These are phyloP conservation scores for Diaporthe citriasiana DNA, from an alignment of 2,329 filamentous ascomycete species.

Conservation along the genomic window DNA sequence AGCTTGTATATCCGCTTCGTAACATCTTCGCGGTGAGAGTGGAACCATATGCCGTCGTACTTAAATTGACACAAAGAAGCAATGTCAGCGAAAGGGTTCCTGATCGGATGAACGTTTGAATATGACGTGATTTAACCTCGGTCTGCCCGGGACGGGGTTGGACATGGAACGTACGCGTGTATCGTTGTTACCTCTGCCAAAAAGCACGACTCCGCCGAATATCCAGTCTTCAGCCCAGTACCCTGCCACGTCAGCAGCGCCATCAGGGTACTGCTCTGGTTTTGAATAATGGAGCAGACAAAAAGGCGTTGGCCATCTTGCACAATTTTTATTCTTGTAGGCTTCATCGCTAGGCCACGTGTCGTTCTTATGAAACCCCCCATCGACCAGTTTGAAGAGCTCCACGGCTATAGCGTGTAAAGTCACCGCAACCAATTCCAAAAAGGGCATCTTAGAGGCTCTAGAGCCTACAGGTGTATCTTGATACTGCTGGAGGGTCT, in stretches of 20 bases:
- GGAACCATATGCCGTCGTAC: constrained; percentile 17
- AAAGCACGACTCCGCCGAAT: constrained; percentile 45
- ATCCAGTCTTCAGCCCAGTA: constrained; percentile 47
- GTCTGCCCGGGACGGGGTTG: background rate
- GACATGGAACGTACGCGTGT: background rate
- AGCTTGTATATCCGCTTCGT: constrained; percentile 13
- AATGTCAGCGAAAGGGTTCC: background rate
- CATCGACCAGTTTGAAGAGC: background rate
- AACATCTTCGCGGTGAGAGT: constrained; percentile 1
- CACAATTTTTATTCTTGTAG: background rate
- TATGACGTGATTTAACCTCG: background rate
- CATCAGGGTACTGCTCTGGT: constrained; percentile 50
- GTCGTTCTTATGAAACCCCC: background rate
- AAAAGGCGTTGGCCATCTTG: constrained; percentile 47
- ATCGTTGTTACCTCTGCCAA: constrained; percentile 39
- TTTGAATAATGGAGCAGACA: constrained; percentile 47
- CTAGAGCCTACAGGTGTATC: constrained; percentile 2
- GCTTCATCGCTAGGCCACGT: constrained; percentile 8
- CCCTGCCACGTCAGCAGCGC: constrained; percentile 47
- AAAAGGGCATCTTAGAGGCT: constrained; percentile 7
- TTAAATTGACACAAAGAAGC: background rate
- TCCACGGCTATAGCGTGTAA: background rate
- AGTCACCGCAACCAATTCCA: background rate
- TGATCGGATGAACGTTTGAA: background rate
- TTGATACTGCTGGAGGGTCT: constrained; percentile 19